Evolutionary conservation across 352 stramenopile species (phyloP).

Genomic region (Salisapilia sapeloensis): DNA sequence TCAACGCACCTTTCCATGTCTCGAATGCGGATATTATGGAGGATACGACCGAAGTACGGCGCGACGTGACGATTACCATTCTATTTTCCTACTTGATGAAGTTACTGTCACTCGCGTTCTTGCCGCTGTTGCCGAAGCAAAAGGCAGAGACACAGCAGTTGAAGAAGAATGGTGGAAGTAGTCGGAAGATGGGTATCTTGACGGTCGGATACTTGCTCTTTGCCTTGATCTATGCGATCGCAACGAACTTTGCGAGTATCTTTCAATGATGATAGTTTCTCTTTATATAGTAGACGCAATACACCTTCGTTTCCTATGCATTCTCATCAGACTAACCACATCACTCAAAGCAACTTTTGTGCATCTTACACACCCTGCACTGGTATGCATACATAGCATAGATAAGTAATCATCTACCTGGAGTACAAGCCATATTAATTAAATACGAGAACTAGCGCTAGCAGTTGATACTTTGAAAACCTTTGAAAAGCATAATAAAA

Average conservation of each 20-base stretch:
- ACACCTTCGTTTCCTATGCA: too few relatives aligned
- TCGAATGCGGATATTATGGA: conserved; percentile 25
- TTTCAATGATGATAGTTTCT: too few relatives aligned
- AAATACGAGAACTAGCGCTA: too few relatives aligned
- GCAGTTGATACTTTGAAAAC: too few relatives aligned
- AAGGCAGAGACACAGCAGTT: conserved; percentile 23
- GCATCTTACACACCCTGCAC: too few relatives aligned
- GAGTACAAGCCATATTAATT: too few relatives aligned
- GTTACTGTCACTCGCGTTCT: conserved; percentile 13
- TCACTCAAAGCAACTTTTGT: too few relatives aligned
- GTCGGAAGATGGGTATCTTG: conserved; percentile 15
- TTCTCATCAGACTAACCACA: too few relatives aligned
- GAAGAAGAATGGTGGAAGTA: conserved; percentile 18
- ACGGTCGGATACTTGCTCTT: conserved; percentile 21
- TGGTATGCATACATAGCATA: too few relatives aligned
- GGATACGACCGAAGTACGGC: conserved; percentile 21
- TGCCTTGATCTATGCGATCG: conserved; percentile 20
- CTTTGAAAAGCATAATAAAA: conserved; percentile 3
- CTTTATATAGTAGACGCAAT: too few relatives aligned
- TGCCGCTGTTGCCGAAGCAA: conserved; percentile 21
- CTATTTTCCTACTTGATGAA: conserved; percentile 31
- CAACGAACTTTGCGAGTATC: conserved; percentile 25
- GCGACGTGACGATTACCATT: conserved; percentile 36
- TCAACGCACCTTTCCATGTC: conserved; percentile 26
- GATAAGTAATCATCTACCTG: too few relatives aligned